Conservation (phyloP, 2,329 filamentous ascomycete genomes). For the Ilyonectria mors-panacis region DNA sequence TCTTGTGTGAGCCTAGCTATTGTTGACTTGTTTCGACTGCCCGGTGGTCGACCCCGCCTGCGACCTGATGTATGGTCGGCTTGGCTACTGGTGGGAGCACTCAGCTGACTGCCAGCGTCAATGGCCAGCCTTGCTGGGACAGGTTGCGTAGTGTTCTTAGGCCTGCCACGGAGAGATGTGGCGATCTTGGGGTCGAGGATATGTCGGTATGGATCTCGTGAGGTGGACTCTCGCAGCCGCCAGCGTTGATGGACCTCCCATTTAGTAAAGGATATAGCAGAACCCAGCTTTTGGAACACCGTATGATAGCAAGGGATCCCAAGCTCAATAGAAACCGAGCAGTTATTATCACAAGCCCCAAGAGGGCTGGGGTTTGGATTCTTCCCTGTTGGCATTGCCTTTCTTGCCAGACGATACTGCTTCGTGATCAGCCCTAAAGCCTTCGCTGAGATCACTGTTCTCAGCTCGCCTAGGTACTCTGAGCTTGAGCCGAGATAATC, state of each 20-base stretch:
- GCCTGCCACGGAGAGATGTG: not conserved
- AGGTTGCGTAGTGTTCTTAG: too few species aligned
- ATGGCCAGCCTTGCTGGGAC: too few species aligned
- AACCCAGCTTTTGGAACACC: too few species aligned
- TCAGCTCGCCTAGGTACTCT: not conserved
- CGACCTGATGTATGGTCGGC: too few species aligned
- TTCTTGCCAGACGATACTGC: not conserved
- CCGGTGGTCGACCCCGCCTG: too few species aligned
- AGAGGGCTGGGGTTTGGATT: not conserved
- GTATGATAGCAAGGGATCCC: too few species aligned
- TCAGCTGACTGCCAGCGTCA: too few species aligned
- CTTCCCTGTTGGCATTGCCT: not conserved
- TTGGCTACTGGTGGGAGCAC: too few species aligned
- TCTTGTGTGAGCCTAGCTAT: too few species aligned
- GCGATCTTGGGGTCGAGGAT: conserved; percentile 25
- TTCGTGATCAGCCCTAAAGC: not conserved
- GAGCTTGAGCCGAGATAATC: conserved; percentile 11
- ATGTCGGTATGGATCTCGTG: conserved; percentile 12
- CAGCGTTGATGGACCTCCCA: not conserved
- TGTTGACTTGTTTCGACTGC: too few species aligned
- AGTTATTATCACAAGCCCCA: too few species aligned
- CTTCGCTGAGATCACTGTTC: not conserved
- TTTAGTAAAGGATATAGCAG: not conserved
- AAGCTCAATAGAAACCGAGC: too few species aligned
- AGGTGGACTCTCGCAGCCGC: conserved; percentile 11